Evolutionary conservation across 192 early-diverging fungal species (phyloP), one percentile per base, ranked within the genome.

Genomic region (Coemansia nantahalensis): DNA sequence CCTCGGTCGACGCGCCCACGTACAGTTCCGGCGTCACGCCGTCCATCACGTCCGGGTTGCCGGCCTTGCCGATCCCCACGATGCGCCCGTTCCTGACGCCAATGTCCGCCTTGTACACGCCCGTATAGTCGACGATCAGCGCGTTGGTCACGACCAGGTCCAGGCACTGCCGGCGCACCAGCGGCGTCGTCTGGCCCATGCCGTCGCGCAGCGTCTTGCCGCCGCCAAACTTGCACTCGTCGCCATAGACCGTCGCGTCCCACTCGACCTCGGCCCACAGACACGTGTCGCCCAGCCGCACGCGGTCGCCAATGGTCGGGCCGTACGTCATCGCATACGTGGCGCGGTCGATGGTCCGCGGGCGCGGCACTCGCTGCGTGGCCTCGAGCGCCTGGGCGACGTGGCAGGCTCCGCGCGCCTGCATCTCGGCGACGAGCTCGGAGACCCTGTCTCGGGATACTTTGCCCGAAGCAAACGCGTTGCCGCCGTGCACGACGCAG

Each of bases 31-130:
- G 83, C 21, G 87, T 87, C 10, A 98, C 89, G 15, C 85, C 88
- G 12, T 90, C 89, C 93, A 96, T 96, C n/a, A 94, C 86, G 63
- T 95, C 89, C 4, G 95, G 94, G 67, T 98, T 98, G 17, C 94
- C 95, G 24, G 95, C 90, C 67, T 98, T 98, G 36, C 94, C 95
- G 46, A 98, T 96, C 13, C 88, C 91, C n/a, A 71, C 77, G 54
- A 98, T 96, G 23, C 81, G 54, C 17, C 94, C 91, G 22, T 83
- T 77, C 46, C 87, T 87, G 48, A 98, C 83, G 45, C 95, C 95
- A 67, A 98, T 95, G 58, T 98, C 95, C 8, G 95, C 93, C 84
- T 98, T 98, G 78, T 90, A 93, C 37, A 98, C 90, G 24, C 95
- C 95, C 18, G 88, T 89, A 46, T 88, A 91, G 68, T 98, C 95